phyloP scores from a whole-genome alignment of 108 stramenopile species.

The Parietichytrium sp. region DNA sequence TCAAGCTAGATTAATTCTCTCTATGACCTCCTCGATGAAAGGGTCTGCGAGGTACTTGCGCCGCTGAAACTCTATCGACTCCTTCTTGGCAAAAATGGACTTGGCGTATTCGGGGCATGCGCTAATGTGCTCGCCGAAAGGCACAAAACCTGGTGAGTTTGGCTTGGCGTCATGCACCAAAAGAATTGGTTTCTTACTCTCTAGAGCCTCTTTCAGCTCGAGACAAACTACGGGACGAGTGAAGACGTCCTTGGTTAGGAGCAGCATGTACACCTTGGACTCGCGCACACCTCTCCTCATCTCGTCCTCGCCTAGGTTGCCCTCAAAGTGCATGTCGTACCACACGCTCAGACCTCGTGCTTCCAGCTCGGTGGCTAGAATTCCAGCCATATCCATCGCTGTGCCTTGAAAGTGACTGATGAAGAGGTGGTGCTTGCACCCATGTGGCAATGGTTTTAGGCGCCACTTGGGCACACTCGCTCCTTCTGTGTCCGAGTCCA shows the following conservation, averaged over 20 bases:
- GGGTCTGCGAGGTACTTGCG: neutral
- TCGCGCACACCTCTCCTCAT: neutral
- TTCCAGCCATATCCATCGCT: neutral
- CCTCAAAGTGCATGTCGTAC: neutral
- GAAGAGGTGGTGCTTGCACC: too few species aligned
- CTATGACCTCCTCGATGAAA: slow-evolving; percentile 14
- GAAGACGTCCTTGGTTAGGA: neutral
- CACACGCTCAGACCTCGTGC: neutral
- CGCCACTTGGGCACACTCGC: neutral
- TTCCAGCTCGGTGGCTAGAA: neutral
- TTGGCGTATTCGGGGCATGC: neutral
- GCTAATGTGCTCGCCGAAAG: neutral
- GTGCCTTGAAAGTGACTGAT: slow-evolving; percentile 28
- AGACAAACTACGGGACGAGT: neutral
- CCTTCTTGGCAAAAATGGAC: neutral
- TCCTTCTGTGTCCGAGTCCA: neutral
- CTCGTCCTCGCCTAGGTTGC: neutral
- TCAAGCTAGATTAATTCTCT: too few species aligned
- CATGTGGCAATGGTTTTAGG: too few species aligned
- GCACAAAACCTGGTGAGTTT: neutral
- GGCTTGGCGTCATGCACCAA: slow-evolving; percentile 6
- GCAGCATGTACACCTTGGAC: neutral
- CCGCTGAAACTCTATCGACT: slow-evolving; percentile 25
- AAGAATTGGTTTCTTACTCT: neutral
- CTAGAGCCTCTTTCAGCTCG: neutral